phyloP scores from a whole-genome alignment of 2,329 filamentous ascomycete species.

The Chaetomium sp. region DNA sequence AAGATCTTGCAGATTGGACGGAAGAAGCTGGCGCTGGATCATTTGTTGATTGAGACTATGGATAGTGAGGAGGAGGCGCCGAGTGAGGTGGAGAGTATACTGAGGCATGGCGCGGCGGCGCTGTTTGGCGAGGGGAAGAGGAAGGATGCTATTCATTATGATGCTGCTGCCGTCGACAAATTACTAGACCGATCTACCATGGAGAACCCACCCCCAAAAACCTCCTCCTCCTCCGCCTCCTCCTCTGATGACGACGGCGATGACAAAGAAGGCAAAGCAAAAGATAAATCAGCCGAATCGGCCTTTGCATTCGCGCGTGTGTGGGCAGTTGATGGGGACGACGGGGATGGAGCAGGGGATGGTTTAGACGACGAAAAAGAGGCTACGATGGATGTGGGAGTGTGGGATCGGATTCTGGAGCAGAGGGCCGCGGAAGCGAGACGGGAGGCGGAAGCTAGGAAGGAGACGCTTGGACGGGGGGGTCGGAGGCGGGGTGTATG shows the following conservation, averaged over 20 bases:
- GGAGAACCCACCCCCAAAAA: conserved; percentile 44
- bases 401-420: conserved; percentile 87
- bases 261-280: conserved; percentile 55
- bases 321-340: conserved; percentile 56
- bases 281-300: conserved; percentile 63
- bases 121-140: conserved; percentile 71
- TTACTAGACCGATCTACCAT: conserved; percentile 81
- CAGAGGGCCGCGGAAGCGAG: conserved; percentile 73
- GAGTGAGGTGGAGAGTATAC: conserved; percentile 77
- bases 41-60: conserved; percentile 89
- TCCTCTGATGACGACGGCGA: too few species aligned
- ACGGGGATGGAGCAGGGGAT: conserved; percentile 65
- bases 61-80: conserved; percentile 67
- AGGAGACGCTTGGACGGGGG: conserved; percentile 77
- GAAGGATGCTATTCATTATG: conserved; percentile 72
- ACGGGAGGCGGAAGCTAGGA: conserved; percentile 60
- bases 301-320: conserved; percentile 87
- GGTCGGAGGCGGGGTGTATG: conserved; percentile 61
- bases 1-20: conserved; percentile 94
- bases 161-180: conserved; percentile 74
- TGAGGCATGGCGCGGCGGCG: conserved; percentile 80
- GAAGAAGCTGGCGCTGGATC: conserved; percentile 93
- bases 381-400: conserved; percentile 54
- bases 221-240: too few species aligned
- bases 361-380: conserved; percentile 51